phyloP scores from a whole-genome alignment of 164 flowering plant genomes.

The Piper betle region DNA sequence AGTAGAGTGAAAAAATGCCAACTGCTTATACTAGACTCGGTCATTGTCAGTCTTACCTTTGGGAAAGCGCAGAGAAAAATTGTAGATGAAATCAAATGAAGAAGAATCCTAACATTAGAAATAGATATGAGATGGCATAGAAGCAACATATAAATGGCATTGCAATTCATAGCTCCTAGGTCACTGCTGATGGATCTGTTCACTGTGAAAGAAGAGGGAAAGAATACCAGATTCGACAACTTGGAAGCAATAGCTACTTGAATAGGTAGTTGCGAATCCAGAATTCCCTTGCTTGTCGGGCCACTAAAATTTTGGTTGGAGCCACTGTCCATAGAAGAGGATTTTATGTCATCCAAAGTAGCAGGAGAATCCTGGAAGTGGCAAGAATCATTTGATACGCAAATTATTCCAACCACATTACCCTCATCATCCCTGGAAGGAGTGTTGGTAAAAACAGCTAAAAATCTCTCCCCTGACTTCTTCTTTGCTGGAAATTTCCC shows the following conservation, averaged over 20 bases:
- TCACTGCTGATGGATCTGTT: not conserved
- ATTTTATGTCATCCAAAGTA: conserved; percentile 13
- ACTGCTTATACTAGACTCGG: too few relatives aligned
- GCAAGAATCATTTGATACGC: conserved; percentile 65
- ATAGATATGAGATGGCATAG: too few relatives aligned
- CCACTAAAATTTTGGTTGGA: conserved; percentile 25
- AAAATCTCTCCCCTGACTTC: conserved; percentile 51
- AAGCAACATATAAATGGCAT: too few relatives aligned
- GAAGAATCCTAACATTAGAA: too few relatives aligned
- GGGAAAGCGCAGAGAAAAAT: too few relatives aligned
- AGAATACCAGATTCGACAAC: conserved; percentile 61
- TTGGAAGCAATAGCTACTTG: conserved; percentile 86
- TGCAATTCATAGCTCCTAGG: too few relatives aligned
- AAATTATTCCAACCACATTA: conserved; percentile 62
- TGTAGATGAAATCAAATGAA: too few relatives aligned
- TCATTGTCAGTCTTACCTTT: too few relatives aligned
- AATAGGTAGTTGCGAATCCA: conserved; percentile 70
- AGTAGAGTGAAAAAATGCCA: too few relatives aligned
- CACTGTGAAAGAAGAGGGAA: not conserved
- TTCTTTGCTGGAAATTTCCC: conserved; percentile 75
- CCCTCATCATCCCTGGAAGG: conserved; percentile 82
- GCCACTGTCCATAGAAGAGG: conserved; percentile 24
- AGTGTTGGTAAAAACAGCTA: conserved; percentile 47
- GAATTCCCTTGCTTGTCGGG: conserved; percentile 39
- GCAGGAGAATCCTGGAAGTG: conserved; percentile 33